phyloP scores from a whole-genome alignment of 495 filamentous ascomycete species.

The Penicillium paxilli region DNA sequence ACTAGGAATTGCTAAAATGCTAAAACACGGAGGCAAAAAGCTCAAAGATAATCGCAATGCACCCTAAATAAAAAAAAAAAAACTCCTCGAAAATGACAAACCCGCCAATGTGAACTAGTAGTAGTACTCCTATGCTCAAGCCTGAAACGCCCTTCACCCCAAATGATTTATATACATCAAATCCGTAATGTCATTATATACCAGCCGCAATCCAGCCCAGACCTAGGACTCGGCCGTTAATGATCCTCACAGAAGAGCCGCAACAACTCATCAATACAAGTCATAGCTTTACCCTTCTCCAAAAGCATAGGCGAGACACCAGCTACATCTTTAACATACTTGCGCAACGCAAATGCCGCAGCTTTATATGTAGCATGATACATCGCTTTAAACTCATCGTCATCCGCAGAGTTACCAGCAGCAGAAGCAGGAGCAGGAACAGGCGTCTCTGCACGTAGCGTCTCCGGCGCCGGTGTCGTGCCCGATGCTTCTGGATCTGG shows the following conservation, averaged over 20 bases:
- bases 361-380: conserved; percentile 67
- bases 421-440: no score
- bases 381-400: conserved; percentile 64
- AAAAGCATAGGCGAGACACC: conserved; percentile 25
- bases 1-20: no score
- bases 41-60: no score
- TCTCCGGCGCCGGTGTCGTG: conserved; percentile 14
- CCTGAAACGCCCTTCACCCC: conserved; percentile 1
- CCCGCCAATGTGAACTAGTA: no score
- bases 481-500: conserved; percentile 15
- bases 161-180: conserved; percentile 13
- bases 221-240: conserved; percentile 16
- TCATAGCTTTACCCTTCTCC: conserved; percentile 46
- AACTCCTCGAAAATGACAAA: neutral
- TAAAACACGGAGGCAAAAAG: no score
- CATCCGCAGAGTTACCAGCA: conserved; percentile 32
- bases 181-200: conserved; percentile 22
- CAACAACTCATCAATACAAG: conserved; percentile 46
- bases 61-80: no score
- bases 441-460: conserved; percentile 22
- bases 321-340: conserved; percentile 37
- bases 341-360: conserved; percentile 57
- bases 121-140: neutral
- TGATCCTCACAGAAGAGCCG: conserved; percentile 47
- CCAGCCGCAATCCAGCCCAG: neutral